These are phyloP conservation scores for Calonectria montana DNA, from an alignment of 2,329 filamentous ascomycete genomes.

Conservation along the genomic window DNA sequence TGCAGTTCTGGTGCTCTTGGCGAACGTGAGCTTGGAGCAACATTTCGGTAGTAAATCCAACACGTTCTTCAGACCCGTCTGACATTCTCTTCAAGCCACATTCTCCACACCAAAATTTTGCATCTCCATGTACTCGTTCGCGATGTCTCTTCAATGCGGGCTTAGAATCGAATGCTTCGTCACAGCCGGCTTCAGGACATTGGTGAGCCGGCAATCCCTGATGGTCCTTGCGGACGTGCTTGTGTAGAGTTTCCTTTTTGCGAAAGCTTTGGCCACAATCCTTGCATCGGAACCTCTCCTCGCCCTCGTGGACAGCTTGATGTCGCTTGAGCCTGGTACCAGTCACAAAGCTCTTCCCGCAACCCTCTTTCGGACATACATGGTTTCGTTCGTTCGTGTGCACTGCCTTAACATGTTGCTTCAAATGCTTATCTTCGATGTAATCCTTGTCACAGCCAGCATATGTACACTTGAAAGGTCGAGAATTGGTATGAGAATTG, in stretches of 20 bases:
- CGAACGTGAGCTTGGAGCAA: conserved; percentile 80
- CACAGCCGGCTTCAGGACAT: conserved; percentile 73
- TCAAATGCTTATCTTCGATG: conserved; percentile 86
- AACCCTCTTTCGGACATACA: conserved; percentile 77
- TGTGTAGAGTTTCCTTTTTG: conserved; percentile 86
- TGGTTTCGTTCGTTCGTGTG: conserved; percentile 80
- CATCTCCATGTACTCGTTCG: conserved; percentile 75
- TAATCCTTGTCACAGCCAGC: conserved; percentile 84
- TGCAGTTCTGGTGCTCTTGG: conserved; percentile 79
- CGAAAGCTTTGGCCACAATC: conserved; percentile 84
- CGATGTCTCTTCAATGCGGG: conserved; percentile 78
- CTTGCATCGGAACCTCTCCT: conserved; percentile 80
- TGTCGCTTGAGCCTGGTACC: conserved; percentile 83
- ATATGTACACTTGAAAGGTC: conserved; percentile 79
- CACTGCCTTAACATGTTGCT: conserved; percentile 84
- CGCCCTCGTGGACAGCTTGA: conserved; percentile 77
- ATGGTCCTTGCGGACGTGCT: conserved; percentile 84
- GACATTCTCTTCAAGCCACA: conserved; percentile 63
- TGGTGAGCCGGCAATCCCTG: conserved; percentile 76
- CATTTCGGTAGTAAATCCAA: conserved; percentile 77
- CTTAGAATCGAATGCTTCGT: conserved; percentile 78
- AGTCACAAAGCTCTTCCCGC: conserved; percentile 85
- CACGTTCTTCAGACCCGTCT: conserved; percentile 53
- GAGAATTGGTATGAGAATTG: conserved; percentile 86
- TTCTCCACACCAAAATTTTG: conserved; percentile 81